Base-by-base conservation (phyloP, 306 rosid genomes). In the Rosa lucieae region DNA sequence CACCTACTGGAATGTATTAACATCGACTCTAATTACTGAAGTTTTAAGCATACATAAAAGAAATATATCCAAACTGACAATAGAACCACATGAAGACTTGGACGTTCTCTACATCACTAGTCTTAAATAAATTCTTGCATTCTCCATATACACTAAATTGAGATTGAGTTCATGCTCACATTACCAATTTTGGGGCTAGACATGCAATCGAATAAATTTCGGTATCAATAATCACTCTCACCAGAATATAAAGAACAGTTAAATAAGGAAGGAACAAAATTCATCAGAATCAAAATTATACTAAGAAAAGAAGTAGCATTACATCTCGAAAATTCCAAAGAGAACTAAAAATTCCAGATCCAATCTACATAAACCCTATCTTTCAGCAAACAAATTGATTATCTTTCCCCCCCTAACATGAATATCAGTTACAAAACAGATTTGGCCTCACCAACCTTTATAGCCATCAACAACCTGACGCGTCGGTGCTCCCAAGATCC, bases 401-500 rank as follows among this genome's bases (percentile, higher is more conserved):
- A 40, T 55, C 3, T 5, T 46, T 66, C 26, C 59, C 26, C 72
- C 32, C 32, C 77, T 78, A 67, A 32, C 20, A 77, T 51, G 63
- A 70, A 79, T 29, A 62, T 71, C 75, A 83, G 67, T 75, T 61
- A 73, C 65, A 80, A 55, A 42, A 77, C 10, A 68, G 59, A 59
- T 63, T 67, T 59, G 46, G 78, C 58, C 62, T 78, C 80, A 86
- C 88, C 77, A 87, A 89, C 90, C 90, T 86, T 78, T 65, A 21
- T 15, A 14, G 44, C 78, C 75, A 51, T 44, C 52, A 59, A 23
- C 52, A 59, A 23, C 73, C 65, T 35, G 15, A 37, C 66, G 62
- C 82, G 35, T 20, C 81, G 68, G 70, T 71, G 23, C 58, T 8
- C 62, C 62, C 80, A 71, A 84, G 80, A 84, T 81, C 86, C 63